Evolutionary conservation across 2,329 filamentous ascomycete genomes (phyloP).

Genomic region (Sporothrix dimorphospora): DNA sequence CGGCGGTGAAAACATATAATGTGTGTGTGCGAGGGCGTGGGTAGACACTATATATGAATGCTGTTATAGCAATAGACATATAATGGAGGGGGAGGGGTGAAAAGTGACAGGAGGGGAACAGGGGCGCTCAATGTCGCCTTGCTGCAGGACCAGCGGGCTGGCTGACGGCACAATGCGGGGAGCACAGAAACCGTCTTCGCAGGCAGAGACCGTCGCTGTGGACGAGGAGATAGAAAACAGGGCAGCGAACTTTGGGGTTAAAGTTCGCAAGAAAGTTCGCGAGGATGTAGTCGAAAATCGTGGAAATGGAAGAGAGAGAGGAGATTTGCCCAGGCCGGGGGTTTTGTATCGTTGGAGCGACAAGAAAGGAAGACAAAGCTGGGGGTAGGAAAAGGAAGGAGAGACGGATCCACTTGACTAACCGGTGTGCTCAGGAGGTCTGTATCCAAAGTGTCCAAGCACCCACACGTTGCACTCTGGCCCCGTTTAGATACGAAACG

Average conservation of each 20-base stretch:
- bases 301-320: neutral
- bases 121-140: slow-evolving; percentile 16
- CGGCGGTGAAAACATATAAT: slow-evolving; percentile 10
- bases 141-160: slow-evolving; percentile 22
- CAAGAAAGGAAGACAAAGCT: neutral
- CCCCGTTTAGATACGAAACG: slow-evolving; percentile 28
- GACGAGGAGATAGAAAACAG: neutral
- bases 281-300: neutral
- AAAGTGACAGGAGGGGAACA: neutral
- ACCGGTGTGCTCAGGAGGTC: slow-evolving; percentile 23
- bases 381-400: neutral
- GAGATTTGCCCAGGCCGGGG: neutral
- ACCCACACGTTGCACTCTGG: slow-evolving; percentile 28
- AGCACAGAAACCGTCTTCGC: neutral
- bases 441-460: slow-evolving; percentile 31
- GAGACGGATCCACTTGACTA: slow-evolving; percentile 29
- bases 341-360: slow-evolving; percentile 28
- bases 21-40: neutral
- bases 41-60: slow-evolving; percentile 17
- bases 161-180: slow-evolving; percentile 22
- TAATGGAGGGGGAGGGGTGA: slow-evolving; percentile 18
- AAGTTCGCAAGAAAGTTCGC: neutral
- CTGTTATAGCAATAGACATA: slow-evolving; percentile 20
- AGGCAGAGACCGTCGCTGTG: neutral
- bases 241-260: neutral